A percentile compares a stretch with the other conserved stretches of the same genome.
Evolutionary conservation across 257 asterid genomes (phyloP).

Genomic region (Leonotis leonurus): DNA sequence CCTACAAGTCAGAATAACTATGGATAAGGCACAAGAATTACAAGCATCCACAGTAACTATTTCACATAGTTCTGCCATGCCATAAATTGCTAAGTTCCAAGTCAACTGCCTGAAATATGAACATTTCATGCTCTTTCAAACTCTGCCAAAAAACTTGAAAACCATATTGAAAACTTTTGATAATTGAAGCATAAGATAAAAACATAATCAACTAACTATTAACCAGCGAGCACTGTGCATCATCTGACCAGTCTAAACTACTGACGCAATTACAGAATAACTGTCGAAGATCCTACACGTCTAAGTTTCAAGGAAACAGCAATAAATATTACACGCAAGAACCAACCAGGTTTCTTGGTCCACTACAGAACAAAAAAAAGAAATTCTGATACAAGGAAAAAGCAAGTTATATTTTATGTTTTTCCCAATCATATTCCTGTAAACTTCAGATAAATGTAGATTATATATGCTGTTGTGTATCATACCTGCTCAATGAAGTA

Average conservation of each 20-base stretch:
- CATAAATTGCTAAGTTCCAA: background rate
- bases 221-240: background rate
- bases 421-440: background rate
- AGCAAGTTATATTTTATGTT: background rate
- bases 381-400: background rate
- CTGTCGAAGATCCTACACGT: background rate
- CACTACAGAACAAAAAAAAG: background rate
- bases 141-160: background rate
- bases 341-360: background rate
- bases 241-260: background rate
- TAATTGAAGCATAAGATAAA: background rate
- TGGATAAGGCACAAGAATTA: background rate
- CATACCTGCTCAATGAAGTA: slow-evolving; percentile 82
- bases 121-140: background rate
- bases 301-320: background rate
- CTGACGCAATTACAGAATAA: background rate
- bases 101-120: background rate
- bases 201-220: background rate
- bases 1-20: slow-evolving; percentile 41
- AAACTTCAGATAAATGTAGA: background rate
- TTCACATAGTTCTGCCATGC: background rate
- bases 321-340: background rate
- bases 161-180: background rate
- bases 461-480: background rate
- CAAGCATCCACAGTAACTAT: background rate